Base-by-base conservation (phyloP, 352 stramenopile species). In the Globisporangium orthogonon region DNA sequence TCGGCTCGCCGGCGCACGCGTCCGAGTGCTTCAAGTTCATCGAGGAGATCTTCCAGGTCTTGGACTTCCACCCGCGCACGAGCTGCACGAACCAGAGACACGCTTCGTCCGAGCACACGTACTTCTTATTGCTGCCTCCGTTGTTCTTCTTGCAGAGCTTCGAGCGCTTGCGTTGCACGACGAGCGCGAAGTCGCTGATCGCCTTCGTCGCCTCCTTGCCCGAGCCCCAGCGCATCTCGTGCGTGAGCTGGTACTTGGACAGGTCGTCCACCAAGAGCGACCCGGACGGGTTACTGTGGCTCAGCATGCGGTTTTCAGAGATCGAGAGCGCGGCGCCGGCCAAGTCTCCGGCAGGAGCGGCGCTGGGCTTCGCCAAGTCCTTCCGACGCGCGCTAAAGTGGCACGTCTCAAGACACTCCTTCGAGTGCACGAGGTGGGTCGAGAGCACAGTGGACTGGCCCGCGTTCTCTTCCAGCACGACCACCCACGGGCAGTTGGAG, bases 1-100 rank as follows among this genome's bases (percentile, higher is more conserved):
- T 88, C 4, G 82, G 62, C 4, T 63, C 61, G 10, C 82, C 82
- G 0, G 61, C 71, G 68, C 82, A 92, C 11, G 65, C 64, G 0
- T 83, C 76, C 47, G 78, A 87, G 58, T 92, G 83, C 56, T 83
- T 82, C n/a, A 92, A 49, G 50, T 92, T 92, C 83, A 90, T 92
- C 15, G 78, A 72, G 41, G 83, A 90, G 65, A 92, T 92, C 58
- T 90, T 92, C 83, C 83, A 92, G 62, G 77, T 92, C 67, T 92
- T 89, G 37, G 76, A 83, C 62, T 92, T 92, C 73, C 78, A 89
- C 1, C 78, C 79, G 54, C 86, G 84, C 18, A 89, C 74, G 15
- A 89, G 67, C 58, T 85, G 78, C 30, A 90, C 79, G 58, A 89
- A 92, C 83, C 79, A 92, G 3, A 89, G 58, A 29, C 83, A 92